Evolutionary conservation across 495 filamentous ascomycete genomes (phyloP).

Genomic region (Trichocladium antarcticum): DNA sequence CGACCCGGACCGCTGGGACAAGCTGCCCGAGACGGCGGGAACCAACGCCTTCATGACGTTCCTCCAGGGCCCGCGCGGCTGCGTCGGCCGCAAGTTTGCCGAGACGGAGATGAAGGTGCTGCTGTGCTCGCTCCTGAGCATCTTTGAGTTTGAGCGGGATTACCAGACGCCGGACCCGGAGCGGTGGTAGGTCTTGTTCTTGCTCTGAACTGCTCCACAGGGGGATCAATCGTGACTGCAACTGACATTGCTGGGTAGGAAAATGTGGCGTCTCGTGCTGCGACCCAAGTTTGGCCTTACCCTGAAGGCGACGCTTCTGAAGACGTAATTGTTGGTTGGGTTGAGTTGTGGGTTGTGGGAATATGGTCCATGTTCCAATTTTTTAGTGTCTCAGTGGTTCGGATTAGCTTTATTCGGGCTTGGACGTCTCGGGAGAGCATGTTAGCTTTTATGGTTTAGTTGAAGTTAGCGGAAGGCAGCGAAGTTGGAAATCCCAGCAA

Average conservation of each 20-base stretch:
- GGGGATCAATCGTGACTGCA: too few relatives aligned
- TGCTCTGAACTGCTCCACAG: too few relatives aligned
- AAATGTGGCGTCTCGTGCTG: constrained; percentile 45
- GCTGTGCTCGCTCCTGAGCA: constrained; percentile 27
- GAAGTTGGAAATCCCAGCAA: too few relatives aligned
- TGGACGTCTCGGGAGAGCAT: too few relatives aligned
- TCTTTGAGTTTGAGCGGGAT: constrained; percentile 31
- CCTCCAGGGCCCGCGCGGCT: constrained; percentile 29
- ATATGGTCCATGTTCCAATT: too few relatives aligned
- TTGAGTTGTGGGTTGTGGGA: too few relatives aligned
- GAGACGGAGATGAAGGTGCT: constrained; percentile 34
- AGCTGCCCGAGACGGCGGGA: constrained; percentile 22
- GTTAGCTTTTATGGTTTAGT: too few relatives aligned
- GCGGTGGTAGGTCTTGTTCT: too few relatives aligned
- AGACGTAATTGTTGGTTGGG: background rate
- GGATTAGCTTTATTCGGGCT: too few relatives aligned
- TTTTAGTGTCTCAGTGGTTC: too few relatives aligned
- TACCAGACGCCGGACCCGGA: constrained; percentile 34
- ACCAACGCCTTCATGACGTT: constrained; percentile 33
- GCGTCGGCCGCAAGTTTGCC: constrained; percentile 34
- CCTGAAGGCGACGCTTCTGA: constrained; percentile 26
- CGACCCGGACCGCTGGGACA: constrained; percentile 32
- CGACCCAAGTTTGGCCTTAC: constrained; percentile 40
- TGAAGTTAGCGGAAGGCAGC: too few relatives aligned
- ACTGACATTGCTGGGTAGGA: too few relatives aligned